Conservation (phyloP, 1,139 yeast species). For the Nakaseomyces sp. region DNA sequence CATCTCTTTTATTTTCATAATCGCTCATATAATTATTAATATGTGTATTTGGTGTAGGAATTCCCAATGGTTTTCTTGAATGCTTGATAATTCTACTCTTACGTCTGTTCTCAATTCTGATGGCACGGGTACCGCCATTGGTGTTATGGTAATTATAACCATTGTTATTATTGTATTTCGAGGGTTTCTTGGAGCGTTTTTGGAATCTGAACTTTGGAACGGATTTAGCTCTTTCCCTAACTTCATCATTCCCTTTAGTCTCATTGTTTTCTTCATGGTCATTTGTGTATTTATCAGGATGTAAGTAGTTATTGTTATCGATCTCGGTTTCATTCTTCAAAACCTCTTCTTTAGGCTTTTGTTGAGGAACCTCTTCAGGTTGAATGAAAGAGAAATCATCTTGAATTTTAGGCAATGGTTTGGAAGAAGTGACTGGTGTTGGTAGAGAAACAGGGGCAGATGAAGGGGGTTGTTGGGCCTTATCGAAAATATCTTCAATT, state of each 20-base stretch:
- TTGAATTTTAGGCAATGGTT: conserved; percentile 3
- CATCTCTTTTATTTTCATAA: conserved; percentile 25
- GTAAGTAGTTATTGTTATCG: not conserved
- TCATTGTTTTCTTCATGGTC: not conserved
- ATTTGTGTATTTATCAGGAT: conserved; percentile 1
- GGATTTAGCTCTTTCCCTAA: conserved; percentile 22
- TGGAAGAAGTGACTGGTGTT: conserved; percentile 11
- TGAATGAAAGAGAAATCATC: conserved; percentile 4
- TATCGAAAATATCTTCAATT: conserved; percentile 28
- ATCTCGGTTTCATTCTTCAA: not conserved
- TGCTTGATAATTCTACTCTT: conserved; percentile 38
- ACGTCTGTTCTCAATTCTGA: conserved; percentile 26
- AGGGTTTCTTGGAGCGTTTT: conserved; percentile 14
- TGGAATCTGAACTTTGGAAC: conserved; percentile 24
- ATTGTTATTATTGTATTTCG: conserved; percentile 12
- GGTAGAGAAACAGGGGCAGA: conserved; percentile 7
- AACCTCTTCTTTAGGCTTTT: not conserved
- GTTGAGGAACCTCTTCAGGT: not conserved
- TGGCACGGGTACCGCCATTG: conserved; percentile 13
- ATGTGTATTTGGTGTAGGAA: conserved; percentile 44
- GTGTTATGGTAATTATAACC: conserved; percentile 12
- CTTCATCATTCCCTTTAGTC: conserved; percentile 1
- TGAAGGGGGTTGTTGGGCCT: conserved; percentile 14
- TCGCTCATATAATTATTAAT: conserved; percentile 34
- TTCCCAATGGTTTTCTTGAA: conserved; percentile 54